phyloP scores from a whole-genome alignment of 2,329 filamentous ascomycete species.

The Trichoderma atroviride region DNA sequence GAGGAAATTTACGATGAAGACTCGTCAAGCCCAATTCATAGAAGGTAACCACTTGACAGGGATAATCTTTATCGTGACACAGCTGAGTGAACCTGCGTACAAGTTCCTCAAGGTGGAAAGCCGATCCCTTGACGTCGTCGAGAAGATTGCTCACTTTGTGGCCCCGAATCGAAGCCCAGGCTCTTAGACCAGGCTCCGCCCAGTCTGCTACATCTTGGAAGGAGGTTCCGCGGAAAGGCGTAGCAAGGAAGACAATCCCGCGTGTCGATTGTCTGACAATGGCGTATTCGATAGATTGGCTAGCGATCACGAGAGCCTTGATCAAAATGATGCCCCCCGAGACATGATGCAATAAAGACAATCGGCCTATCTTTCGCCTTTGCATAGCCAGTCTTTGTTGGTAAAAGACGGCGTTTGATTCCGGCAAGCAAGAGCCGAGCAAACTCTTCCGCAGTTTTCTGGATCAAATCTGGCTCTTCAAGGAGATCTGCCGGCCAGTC shows the following conservation, averaged over 20 bases:
- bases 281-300: slow-evolving; percentile 26
- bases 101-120: slow-evolving; percentile 30
- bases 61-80: slow-evolving; percentile 21
- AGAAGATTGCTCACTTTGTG: slow-evolving; percentile 26
- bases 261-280: slow-evolving; percentile 30
- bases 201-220: slow-evolving; percentile 33
- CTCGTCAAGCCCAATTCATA: slow-evolving; percentile 32
- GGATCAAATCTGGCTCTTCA: slow-evolving; percentile 27
- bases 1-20: slow-evolving; percentile 14
- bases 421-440: slow-evolving; percentile 32
- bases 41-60: slow-evolving; percentile 30
- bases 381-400: neutral
- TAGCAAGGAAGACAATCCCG: slow-evolving; percentile 36
- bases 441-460: slow-evolving; percentile 30
- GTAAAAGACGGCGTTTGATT: slow-evolving; percentile 30
- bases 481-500: slow-evolving; percentile 36
- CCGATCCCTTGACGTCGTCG: slow-evolving; percentile 28
- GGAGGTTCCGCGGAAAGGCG: slow-evolving; percentile 36
- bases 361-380: slow-evolving; percentile 31
- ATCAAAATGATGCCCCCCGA: slow-evolving; percentile 39
- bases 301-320: slow-evolving; percentile 34
- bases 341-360: slow-evolving; percentile 40
- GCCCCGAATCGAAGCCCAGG: slow-evolving; percentile 25
- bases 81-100: slow-evolving; percentile 32
- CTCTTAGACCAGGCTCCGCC: slow-evolving; percentile 26